These are phyloP conservation scores for Phytophthora tubulina DNA, from an alignment of 352 stramenopile species.

Conservation along the genomic window DNA sequence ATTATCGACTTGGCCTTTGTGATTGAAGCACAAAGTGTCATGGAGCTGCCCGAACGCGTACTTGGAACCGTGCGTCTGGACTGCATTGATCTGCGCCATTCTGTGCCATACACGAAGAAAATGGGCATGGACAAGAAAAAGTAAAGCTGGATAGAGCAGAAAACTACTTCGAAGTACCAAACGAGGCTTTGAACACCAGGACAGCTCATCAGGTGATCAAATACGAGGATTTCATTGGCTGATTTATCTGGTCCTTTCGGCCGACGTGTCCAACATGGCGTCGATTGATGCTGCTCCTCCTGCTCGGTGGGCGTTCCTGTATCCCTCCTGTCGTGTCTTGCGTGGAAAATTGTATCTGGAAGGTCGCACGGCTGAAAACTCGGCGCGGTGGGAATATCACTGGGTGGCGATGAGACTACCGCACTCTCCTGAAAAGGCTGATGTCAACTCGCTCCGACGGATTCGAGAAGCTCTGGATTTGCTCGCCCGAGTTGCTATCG, in stretches of 20 bases:
- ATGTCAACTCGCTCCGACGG: slow-evolving; percentile 9
- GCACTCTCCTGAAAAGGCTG: slow-evolving; percentile 20
- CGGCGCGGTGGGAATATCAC: slow-evolving; percentile 44
- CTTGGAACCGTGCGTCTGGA: slow-evolving; percentile 76
- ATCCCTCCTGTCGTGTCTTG: slow-evolving; percentile 36
- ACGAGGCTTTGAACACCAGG: background rate
- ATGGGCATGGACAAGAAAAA: slow-evolving; percentile 43
- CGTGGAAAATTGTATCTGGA: slow-evolving; percentile 39
- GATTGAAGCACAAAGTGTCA: slow-evolving; percentile 72
- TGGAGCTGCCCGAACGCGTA: slow-evolving; percentile 83
- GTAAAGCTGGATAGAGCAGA: slow-evolving; percentile 17
- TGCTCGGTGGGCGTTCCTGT: slow-evolving; percentile 42
- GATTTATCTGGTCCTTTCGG: slow-evolving; percentile 10
- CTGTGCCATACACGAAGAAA: slow-evolving; percentile 52
- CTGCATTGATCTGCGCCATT: slow-evolving; percentile 69
- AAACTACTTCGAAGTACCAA: background rate
- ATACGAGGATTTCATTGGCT: slow-evolving; percentile 16
- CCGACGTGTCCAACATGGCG: slow-evolving; percentile 23
- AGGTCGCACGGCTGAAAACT: slow-evolving; percentile 37
- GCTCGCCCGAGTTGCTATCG: slow-evolving; percentile 38
- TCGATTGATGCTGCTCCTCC: slow-evolving; percentile 31
- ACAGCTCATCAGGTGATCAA: slow-evolving; percentile 2
- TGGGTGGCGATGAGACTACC: slow-evolving; percentile 43
- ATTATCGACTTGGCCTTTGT: slow-evolving; percentile 89
- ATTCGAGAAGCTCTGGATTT: slow-evolving; percentile 52